Percentiles rank a stretch among this genome's conserved stretches.
These are phyloP conservation scores for Colletotrichum destructivum DNA, from an alignment of 2,329 filamentous ascomycete species.

Conservation along the genomic window DNA sequence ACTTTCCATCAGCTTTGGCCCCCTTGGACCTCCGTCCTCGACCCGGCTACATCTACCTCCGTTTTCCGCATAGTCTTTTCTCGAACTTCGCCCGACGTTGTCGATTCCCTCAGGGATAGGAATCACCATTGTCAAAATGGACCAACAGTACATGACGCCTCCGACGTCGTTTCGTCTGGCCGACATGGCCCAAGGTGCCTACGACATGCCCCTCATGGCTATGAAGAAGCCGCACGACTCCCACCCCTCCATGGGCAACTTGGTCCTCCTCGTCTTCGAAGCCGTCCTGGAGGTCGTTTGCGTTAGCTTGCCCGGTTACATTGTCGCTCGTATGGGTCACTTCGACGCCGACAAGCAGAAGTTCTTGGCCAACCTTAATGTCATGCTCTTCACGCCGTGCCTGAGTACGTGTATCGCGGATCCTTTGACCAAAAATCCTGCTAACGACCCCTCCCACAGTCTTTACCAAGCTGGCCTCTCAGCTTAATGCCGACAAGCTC, in stretches of 20 bases:
- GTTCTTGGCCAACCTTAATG: conserved; percentile 96
- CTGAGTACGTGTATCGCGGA: conserved; percentile 75
- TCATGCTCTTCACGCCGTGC: conserved; percentile 96
- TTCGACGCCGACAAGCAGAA: conserved; percentile 98
- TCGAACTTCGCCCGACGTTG: background rate
- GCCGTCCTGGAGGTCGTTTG: conserved; percentile 96
- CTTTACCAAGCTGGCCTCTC: conserved; percentile 96
- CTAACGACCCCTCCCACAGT: conserved; percentile 67
- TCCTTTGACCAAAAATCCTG: background rate
- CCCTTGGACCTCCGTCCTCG: conserved; percentile 4
- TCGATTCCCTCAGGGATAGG: background rate
- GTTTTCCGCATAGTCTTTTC: background rate
- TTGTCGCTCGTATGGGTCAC: conserved; percentile 89
- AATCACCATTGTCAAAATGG: conserved; percentile 45
- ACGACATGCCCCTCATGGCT: conserved; percentile 59
- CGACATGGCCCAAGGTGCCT: conserved; percentile 54
- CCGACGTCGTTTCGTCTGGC: conserved; percentile 63
- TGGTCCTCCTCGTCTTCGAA: conserved; percentile 90
- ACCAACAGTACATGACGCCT: conserved; percentile 54
- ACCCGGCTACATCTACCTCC: background rate
- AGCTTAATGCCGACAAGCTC: conserved; percentile 92
- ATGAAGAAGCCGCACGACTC: conserved; percentile 62
- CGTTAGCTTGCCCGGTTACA: conserved; percentile 93
- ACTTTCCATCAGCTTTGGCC: conserved; percentile 27
- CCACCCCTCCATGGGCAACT: conserved; percentile 77